Base-by-base conservation (phyloP, 2,329 filamentous ascomycete genomes). In the Microcera coccophila region DNA sequence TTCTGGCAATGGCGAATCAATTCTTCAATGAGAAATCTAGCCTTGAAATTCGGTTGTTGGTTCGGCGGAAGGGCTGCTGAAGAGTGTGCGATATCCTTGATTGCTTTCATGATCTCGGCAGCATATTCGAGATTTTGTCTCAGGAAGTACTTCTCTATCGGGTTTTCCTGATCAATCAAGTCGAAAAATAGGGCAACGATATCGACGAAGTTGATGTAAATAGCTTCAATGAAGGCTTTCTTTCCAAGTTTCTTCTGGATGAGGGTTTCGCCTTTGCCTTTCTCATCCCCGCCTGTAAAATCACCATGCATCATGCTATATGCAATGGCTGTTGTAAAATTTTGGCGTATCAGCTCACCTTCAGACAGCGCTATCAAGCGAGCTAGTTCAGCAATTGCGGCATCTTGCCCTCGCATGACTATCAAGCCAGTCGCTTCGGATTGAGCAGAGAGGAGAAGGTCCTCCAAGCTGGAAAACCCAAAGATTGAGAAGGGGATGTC, bases 401-500 rank as follows among this genome's bases (percentile, higher is more conserved):
- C 69, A 22, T 85, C 78, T 51, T 87, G 82, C 1, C 79, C 82
- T 48, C 87, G 83, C 85, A 96, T 93, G 28, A 91, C 73, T 59
- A 91, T 79, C 47, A 96, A 79, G 1, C 85, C 89, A 15, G 85
- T 78, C 4, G 87, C 77, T 63, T 98, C 93, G 22, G 84, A 79
- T 60, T 89, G 81, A 5, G 86, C 80, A 45, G 87, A 81, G 5
- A 65, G 59, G 3, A 96, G 64, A 39, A 98, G 75, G 4, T 87
- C 82, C 15, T 73, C 62, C 2, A 97, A 74, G 14, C 68, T 79
- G 1, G 66, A 45, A 59, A 94, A 98, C 1, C 83, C 85, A 62
- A 98, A 98, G 2, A 93, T 86, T n/a, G 75, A 71, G 58, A 79
- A 95, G 0, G 93, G 91, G 37, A 98, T 86, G 3, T 80, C 73